Evolutionary conservation across 2,329 filamentous ascomycete genomes (phyloP), one percentile per base, ranked within the genome.

Genomic region (Neofusicoccum cordaticola): DNA sequence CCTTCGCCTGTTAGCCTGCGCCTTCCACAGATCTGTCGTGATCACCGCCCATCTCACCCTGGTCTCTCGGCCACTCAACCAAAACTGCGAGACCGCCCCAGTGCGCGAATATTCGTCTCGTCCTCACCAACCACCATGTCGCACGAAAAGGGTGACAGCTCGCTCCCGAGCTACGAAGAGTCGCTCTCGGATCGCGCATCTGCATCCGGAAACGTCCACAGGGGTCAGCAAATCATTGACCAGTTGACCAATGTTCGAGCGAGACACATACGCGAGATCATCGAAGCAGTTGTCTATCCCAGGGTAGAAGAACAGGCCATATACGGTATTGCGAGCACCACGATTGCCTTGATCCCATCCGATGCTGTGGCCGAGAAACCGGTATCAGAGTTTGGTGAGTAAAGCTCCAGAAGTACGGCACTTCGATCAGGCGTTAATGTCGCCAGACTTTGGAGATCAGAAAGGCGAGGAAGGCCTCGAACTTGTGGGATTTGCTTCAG

Each of bases 291-390:
- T 66, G 76, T 83, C 64, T 74, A 79, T 35, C 80, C 81, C 1
- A 69, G 79, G 17, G 70, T 83, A 53, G 69, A 75, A 62, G 66
- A 73, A 12, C 77, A 78, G 67, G 77, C 77, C 44, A 69, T 73
- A 11, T 75, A 76, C 37, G 80, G 79, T 34, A 76, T 82, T 44
- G 76, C 78, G 15, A 77, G 77, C 66, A 79, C 78, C 13, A 79
- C 75, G 12, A 76, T 82, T 65, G 73, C 81, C 37, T 72, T 83
- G 13, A 70, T 83, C 0, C 80, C 80, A 9, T 80, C 79, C 3
- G 78, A 80, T 65, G 58, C 22, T 42, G 34, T 62, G 13, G 19
- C 56, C 13, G 56, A 60, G n/a, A 60, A 60, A 19, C 56, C 56
- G 31, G 42, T 66, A 67, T 51, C 52, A 53, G 65, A 66, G 42